Evolutionary conservation across 78 protist species (phyloP).

Genomic region (Salpingoeca rosetta): DNA sequence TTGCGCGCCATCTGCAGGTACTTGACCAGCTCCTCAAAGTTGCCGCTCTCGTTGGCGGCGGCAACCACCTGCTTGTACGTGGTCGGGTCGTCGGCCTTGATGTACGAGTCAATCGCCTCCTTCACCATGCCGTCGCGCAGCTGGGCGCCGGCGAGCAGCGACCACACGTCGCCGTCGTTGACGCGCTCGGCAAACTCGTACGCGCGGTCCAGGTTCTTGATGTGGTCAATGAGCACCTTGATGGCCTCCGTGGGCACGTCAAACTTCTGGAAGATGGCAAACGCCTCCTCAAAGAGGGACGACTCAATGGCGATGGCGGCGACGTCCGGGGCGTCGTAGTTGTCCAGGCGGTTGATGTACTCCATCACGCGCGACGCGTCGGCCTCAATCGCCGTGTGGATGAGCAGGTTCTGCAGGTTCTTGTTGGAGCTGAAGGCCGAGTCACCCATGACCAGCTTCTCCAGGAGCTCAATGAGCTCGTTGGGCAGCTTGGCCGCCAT

Average conservation of each 20-base stretch:
- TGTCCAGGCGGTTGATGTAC: constrained; percentile 89
- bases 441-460: constrained; percentile 92
- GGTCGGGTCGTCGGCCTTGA: constrained; percentile 75
- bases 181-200: constrained; percentile 87
- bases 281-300: constrained; percentile 96
- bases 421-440: constrained; percentile 73
- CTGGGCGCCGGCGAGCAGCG: constrained; percentile 86
- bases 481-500: constrained; percentile 94
- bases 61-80: constrained; percentile 16
- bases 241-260: constrained; percentile 79
- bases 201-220: constrained; percentile 79
- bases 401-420: constrained; percentile 95
- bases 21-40: constrained; percentile 60
- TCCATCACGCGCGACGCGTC: constrained; percentile 82
- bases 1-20: constrained; percentile 88
- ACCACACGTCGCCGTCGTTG: constrained; percentile 83
- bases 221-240: constrained; percentile 82
- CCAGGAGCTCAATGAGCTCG: constrained; percentile 97
- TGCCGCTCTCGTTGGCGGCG: constrained; percentile 51
- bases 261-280: constrained; percentile 90
- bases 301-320: constrained; percentile 83
- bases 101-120: constrained; percentile 70
- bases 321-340: constrained; percentile 93
- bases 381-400: constrained; percentile 97
- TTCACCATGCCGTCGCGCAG: constrained; percentile 53